Percentiles rank a stretch among this genome's conserved stretches.
These are phyloP conservation scores for Ruellia speciosa DNA, from an alignment of 305 asterid genomes.

Conservation along the genomic window DNA sequence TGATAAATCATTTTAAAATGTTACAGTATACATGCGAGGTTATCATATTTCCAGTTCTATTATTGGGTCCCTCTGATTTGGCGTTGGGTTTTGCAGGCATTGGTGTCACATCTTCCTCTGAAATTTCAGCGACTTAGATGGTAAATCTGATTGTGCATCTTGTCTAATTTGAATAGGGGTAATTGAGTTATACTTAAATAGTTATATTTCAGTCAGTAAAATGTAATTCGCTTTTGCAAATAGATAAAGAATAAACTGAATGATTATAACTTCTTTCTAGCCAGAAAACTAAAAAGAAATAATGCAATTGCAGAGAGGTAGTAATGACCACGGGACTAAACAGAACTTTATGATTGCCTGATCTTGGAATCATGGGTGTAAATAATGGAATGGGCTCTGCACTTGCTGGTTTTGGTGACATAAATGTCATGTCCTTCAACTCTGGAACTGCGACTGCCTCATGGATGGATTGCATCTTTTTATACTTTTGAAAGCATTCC, in stretches of 20 bases:
- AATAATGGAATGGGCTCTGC: neutral
- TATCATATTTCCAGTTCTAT: neutral
- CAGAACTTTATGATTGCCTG: neutral
- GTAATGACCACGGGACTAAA: neutral
- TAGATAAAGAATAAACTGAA: neutral
- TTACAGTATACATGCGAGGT: neutral
- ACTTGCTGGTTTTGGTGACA: neutral
- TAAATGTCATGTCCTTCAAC: too few species aligned
- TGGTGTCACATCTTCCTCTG: conserved; percentile 65
- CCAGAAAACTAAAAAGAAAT: neutral
- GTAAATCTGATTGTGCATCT: conserved; percentile 32
- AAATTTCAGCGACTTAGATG: conserved; percentile 81
- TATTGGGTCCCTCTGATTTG: conserved; percentile 19
- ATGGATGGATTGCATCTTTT: neutral
- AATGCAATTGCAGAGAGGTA: too few species aligned
- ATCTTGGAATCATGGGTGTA: neutral
- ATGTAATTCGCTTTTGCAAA: neutral
- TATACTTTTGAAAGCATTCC: neutral
- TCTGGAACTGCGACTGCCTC: too few species aligned
- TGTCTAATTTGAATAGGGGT: conserved; percentile 8
- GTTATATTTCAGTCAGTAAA: neutral
- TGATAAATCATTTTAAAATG: neutral
- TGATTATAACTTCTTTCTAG: neutral
- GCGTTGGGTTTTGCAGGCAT: conserved; percentile 51
- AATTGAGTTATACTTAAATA: conserved; percentile 7